These are phyloP conservation scores for Dactylonectria macrodidyma DNA, from an alignment of 2,329 filamentous ascomycete genomes.

Conservation along the genomic window DNA sequence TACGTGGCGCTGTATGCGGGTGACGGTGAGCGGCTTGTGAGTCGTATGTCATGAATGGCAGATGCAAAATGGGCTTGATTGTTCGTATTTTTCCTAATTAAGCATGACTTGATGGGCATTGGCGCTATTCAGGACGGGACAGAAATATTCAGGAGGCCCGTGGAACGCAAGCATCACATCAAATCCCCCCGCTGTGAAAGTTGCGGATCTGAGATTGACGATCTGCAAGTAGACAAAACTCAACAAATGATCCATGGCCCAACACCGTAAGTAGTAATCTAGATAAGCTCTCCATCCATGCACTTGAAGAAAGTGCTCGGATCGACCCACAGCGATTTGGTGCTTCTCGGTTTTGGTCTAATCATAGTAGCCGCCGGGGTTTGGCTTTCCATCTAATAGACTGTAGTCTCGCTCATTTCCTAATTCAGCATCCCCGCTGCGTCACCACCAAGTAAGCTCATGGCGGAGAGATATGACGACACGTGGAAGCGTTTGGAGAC, in stretches of 20 bases:
- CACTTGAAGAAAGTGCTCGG: not conserved
- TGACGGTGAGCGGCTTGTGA: not conserved
- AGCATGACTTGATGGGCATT: too few relatives aligned
- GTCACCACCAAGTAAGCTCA: constrained; percentile 8
- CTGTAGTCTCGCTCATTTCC: not conserved
- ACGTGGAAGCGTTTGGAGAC: not conserved
- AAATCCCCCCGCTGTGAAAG: not conserved
- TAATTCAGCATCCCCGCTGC: not conserved
- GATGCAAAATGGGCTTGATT: not conserved
- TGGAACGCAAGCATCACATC: too few relatives aligned
- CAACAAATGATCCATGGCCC: not conserved
- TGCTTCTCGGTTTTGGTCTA: not conserved
- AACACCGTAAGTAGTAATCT: not conserved
- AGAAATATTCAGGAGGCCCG: too few relatives aligned
- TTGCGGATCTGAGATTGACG: not conserved
- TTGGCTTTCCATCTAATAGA: too few relatives aligned
- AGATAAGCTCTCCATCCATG: not conserved
- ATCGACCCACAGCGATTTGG: not conserved
- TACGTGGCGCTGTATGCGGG: not conserved
- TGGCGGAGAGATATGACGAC: constrained; percentile 14
- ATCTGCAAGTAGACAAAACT: not conserved
- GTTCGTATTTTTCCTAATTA: not conserved
- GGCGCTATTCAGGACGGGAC: too few relatives aligned
- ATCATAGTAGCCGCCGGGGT: not conserved
- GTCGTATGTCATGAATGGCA: not conserved